These are phyloP conservation scores for Pinus albicaulis DNA, from an alignment of 75 land plant genomes.

Conservation along the genomic window DNA sequence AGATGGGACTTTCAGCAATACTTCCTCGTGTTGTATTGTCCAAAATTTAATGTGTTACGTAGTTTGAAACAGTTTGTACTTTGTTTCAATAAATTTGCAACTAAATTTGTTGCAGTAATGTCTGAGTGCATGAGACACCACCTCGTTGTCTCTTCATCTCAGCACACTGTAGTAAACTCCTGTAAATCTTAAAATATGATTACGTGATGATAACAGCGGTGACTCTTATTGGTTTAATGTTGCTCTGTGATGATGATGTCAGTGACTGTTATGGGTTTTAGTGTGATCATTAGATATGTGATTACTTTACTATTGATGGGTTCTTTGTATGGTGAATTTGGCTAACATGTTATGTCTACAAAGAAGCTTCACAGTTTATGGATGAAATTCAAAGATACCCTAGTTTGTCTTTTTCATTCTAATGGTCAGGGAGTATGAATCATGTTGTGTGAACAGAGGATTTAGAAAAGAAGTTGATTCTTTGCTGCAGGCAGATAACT, in stretches of 20 bases:
- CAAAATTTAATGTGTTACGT: neutral
- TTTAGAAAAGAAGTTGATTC: no score
- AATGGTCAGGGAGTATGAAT: neutral
- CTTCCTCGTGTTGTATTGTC: neutral
- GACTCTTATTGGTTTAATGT: no score
- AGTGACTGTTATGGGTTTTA: no score
- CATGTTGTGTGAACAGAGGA: neutral
- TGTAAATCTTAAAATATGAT: no score
- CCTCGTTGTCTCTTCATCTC: constrained; percentile 31
- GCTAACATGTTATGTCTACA: neutral
- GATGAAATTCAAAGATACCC: neutral
- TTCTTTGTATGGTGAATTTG: neutral
- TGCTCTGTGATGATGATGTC: no score
- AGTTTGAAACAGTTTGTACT: constrained; percentile 9
- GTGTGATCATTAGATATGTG: neutral
- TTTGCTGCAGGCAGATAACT: no score
- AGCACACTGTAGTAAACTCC: neutral
- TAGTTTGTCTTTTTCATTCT: neutral
- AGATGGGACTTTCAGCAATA: constrained; percentile 26
- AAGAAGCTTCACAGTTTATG: neutral
- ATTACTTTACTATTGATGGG: neutral
- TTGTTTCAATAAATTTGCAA: constrained; percentile 5
- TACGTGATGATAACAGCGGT: no score
- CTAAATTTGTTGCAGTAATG: neutral
- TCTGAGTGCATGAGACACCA: constrained; percentile 25